A percentile compares a stretch with the other conserved stretches of the same genome.
Evolutionary conservation across 2,329 filamentous ascomycete species (phyloP).

Genomic region (Aspergillus brunneoviolaceus): DNA sequence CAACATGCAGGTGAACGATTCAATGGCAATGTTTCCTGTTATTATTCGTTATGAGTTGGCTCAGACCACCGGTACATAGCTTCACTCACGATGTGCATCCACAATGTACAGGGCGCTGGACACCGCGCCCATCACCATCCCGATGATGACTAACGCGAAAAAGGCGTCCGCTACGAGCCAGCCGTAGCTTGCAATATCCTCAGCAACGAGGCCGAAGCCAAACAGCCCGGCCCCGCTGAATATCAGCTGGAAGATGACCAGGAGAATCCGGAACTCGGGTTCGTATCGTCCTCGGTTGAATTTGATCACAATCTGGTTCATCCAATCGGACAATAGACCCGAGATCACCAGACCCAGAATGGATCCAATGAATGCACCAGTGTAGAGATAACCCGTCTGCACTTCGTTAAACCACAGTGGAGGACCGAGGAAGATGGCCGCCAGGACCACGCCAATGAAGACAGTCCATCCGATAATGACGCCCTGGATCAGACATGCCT

Average conservation of each 20-base stretch:
- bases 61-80: background rate
- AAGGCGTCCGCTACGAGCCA: slow-evolving; percentile 78
- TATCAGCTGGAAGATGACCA: slow-evolving; percentile 79
- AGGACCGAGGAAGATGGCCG: slow-evolving; percentile 76
- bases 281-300: slow-evolving; percentile 81
- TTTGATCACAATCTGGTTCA: slow-evolving; percentile 67
- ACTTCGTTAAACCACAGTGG: slow-evolving; percentile 81
- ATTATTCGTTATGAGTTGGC: background rate
- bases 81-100: slow-evolving; percentile 78
- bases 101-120: slow-evolving; percentile 85
- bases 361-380: slow-evolving; percentile 80
- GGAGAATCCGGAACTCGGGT: slow-evolving; percentile 81
- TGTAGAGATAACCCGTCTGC: slow-evolving; percentile 82
- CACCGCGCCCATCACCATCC: slow-evolving; percentile 90
- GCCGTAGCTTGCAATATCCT: slow-evolving; percentile 60
- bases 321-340: slow-evolving; percentile 71
- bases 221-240: slow-evolving; percentile 77
- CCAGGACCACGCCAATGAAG: slow-evolving; percentile 80
- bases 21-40: slow-evolving; percentile 73
- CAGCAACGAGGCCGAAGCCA: slow-evolving; percentile 75
- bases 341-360: slow-evolving; percentile 74
- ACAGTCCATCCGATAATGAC: slow-evolving; percentile 94
- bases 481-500: slow-evolving; percentile 74
- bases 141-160: slow-evolving; percentile 78
- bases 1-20: slow-evolving; percentile 84